A percentile compares a stretch with the other conserved stretches of the same genome.
These are phyloP conservation scores for Porphyrellus sp. DNA, from an alignment of 1,284 basidiomycete species.

Conservation along the genomic window DNA sequence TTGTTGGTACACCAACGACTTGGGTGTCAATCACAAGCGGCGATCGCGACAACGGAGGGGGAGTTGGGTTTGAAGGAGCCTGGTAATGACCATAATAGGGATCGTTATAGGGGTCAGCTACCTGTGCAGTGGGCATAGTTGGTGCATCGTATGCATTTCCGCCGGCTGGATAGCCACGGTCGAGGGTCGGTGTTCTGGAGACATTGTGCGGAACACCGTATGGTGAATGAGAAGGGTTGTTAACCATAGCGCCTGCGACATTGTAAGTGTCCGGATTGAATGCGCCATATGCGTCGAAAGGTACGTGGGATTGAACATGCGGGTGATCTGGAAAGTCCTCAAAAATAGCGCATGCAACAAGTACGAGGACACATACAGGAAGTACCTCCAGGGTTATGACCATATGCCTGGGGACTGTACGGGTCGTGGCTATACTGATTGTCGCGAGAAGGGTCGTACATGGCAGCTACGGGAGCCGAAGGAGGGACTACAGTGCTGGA, in stretches of 20 bases:
- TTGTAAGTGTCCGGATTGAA: slow-evolving; percentile 45
- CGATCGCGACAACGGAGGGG: slow-evolving; percentile 30
- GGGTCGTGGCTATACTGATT: slow-evolving; percentile 33
- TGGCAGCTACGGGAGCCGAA: slow-evolving; percentile 23
- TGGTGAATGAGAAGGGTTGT: slow-evolving; percentile 25
- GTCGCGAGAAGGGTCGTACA: slow-evolving; percentile 23
- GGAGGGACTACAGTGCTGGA: slow-evolving; percentile 21
- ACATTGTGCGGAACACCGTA: slow-evolving; percentile 34
- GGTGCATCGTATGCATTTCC: slow-evolving; percentile 55
- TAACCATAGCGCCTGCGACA: slow-evolving; percentile 32
- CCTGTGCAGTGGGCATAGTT: slow-evolving; percentile 39
- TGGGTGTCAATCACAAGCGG: slow-evolving; percentile 35
- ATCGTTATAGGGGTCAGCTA: slow-evolving; percentile 21
- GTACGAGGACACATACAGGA: slow-evolving; percentile 48
- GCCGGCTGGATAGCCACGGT: slow-evolving; percentile 57
- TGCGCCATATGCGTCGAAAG: slow-evolving; percentile 49
- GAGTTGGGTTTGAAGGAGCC: slow-evolving; percentile 16
- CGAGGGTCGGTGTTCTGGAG: slow-evolving; percentile 35
- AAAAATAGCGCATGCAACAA: not conserved
- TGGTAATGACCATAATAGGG: slow-evolving; percentile 32
- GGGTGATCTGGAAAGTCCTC: slow-evolving; percentile 46
- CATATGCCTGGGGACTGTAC: slow-evolving; percentile 45
- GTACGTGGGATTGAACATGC: slow-evolving; percentile 45
- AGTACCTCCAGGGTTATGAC: slow-evolving; percentile 50
- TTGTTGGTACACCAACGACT: slow-evolving; percentile 26